phyloP scores from a whole-genome alignment of 305 asterid genomes.

The Fraxinus baroniana region DNA sequence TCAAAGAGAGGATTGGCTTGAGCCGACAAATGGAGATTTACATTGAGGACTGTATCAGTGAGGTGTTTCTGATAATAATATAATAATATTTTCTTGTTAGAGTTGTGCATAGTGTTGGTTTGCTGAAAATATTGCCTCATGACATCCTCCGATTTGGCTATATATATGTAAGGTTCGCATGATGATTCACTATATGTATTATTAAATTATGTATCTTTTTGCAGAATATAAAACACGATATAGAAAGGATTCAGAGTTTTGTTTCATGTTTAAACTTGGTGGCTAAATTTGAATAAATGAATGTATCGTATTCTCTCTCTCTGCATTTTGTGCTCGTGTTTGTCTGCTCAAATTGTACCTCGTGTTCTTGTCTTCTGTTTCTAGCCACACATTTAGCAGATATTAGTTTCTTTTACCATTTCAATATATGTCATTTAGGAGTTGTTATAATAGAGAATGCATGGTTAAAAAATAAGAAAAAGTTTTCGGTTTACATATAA shows the following conservation, averaged over 20 bases:
- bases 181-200: constrained; percentile 14
- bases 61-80: constrained; percentile 13
- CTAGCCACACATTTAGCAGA: not conserved
- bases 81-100: constrained; percentile 12
- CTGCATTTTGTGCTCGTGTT: not conserved
- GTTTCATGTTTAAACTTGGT: constrained; percentile 24
- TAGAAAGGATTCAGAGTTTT: constrained; percentile 14
- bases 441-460: too few relatives aligned
- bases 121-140: constrained; percentile 9
- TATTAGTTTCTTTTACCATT: not conserved
- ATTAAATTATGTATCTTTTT: constrained; percentile 5
- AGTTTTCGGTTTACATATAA: too few relatives aligned
- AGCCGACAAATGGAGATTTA: constrained; percentile 4
- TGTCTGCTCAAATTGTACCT: not conserved
- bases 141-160: constrained; percentile 3
- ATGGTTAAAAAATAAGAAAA: too few relatives aligned
- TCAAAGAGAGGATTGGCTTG: constrained; percentile 9
- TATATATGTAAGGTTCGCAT: constrained; percentile 25
- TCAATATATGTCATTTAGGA: not conserved
- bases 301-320: constrained; percentile 19
- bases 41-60: constrained; percentile 11
- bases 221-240: constrained; percentile 18
- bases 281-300: constrained; percentile 18
- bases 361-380: not conserved
- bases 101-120: constrained; percentile 33